These are phyloP conservation scores for Ammopiptanthus mongolicus DNA, from an alignment of 306 rosid genomes.

Conservation along the genomic window DNA sequence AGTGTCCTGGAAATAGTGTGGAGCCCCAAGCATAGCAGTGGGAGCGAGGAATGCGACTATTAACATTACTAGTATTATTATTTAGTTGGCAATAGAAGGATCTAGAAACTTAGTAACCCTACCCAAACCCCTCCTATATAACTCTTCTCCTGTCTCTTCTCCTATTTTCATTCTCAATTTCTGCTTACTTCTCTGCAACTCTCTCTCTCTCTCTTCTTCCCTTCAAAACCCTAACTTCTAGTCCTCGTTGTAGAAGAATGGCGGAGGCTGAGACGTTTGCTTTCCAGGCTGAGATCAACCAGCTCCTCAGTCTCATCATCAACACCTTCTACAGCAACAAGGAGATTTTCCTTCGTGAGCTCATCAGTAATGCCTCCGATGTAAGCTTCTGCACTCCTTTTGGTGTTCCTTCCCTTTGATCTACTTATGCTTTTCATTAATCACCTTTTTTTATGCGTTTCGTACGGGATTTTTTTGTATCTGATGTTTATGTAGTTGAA, in stretches of 20 bases:
- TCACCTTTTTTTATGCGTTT: neutral
- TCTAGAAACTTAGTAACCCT: constrained; percentile 3
- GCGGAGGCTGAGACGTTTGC: constrained; percentile 62
- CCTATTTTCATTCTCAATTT: neutral
- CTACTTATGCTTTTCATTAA: neutral
- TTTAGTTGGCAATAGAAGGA: neutral
- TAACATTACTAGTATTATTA: too few species aligned
- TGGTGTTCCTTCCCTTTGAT: neutral
- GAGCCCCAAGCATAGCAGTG: neutral
- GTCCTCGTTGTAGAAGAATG: neutral
- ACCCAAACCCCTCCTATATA: neutral
- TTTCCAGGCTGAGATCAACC: constrained; percentile 85
- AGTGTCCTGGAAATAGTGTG: neutral
- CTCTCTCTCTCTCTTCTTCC: neutral
- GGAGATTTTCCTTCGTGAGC: constrained; percentile 77
- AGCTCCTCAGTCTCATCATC: constrained; percentile 68
- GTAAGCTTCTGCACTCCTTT: constrained; percentile 16
- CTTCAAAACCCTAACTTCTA: neutral
- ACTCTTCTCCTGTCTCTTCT: neutral
- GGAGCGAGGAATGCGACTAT: neutral
- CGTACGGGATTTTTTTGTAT: neutral
- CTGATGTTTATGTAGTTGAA: neutral
- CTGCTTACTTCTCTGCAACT: neutral
- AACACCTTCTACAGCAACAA: constrained; percentile 81
- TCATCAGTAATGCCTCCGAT: constrained; percentile 64